Base-by-base conservation (phyloP, 768 basidiomycete genomes). In the Trametes cinnabarina region DNA sequence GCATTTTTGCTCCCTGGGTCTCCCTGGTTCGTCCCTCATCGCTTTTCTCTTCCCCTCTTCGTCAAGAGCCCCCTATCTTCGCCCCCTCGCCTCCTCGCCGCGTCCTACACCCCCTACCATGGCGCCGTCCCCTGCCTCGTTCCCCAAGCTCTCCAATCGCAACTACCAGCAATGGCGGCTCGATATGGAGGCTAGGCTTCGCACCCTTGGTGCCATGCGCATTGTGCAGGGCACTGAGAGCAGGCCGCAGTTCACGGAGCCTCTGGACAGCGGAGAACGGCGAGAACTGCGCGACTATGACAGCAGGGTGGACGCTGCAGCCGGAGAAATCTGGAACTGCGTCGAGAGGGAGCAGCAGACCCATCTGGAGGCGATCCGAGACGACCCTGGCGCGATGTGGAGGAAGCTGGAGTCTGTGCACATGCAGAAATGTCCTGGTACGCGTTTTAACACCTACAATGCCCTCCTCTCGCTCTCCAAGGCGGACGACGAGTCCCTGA, bases 361-460 rank as follows among this genome's bases (percentile, higher is more conserved):
- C n/a, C 51, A 52, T 30, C 51, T 52, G 51, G 41, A 43, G 28
- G 40, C 41, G 11, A 39, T 55, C 26, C 17, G 55, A 40, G 55
- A 55, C 35, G 46, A 55, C 40, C 55, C 35, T 48, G 46, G 14
- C 22, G 23, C 44, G 37, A 60, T 64, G 60, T 61, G 55, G 49
- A 26, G 17, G 35, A 61, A 56, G 42, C 44, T 63, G n/a, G 54
- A 57, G 40, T 30, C 48, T 20, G 47, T 58, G 28, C 60, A 64
- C 51, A 55, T 57, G 46, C 43, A 51, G 47, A 58, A 61, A 54
- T 15, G 47, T 37, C 46, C 60, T 25, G 51, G 55, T 35, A 62
- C 56, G 26, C 51, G 56, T 51, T 58, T 64, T 37, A 64, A 54
- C 34, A 58, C 63, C 41, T 55, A 53, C 32, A 54, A 64, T 15